A percentile compares a stretch with the other conserved stretches of the same genome.
Conservation (phyloP, 2,329 filamentous ascomycete species). For the Orbilia quercus region DNA sequence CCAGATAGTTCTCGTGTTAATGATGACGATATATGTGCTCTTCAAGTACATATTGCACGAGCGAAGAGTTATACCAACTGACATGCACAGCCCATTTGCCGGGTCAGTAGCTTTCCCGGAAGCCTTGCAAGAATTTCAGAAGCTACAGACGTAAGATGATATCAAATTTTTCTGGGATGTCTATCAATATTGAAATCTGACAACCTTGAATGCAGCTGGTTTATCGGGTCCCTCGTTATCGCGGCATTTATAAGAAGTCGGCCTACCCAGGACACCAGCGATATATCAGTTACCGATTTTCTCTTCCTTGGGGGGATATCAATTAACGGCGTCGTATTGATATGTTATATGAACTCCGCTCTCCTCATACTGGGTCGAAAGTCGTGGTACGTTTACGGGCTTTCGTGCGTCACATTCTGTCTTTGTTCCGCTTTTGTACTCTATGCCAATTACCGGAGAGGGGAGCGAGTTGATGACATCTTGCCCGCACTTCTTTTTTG, state of each 20-base stretch:
- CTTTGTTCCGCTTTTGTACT: constrained; percentile 48
- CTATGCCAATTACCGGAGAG: constrained; percentile 38
- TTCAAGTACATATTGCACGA: constrained; percentile 45
- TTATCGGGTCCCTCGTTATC: constrained; percentile 49
- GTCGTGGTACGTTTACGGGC: constrained; percentile 53
- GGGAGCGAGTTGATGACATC: constrained; percentile 31
- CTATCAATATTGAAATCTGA: background rate
- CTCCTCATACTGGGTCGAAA: constrained; percentile 49
- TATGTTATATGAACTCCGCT: constrained; percentile 49
- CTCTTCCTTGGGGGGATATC: constrained; percentile 51
- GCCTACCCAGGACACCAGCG: constrained; percentile 15
- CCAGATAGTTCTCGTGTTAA: constrained; percentile 44
- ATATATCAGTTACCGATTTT: constrained; percentile 52
- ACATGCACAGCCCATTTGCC: constrained; percentile 42
- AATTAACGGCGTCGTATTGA: constrained; percentile 45
- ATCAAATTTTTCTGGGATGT: too few relatives aligned
- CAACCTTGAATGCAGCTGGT: constrained; percentile 32
- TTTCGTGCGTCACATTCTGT: constrained; percentile 43
- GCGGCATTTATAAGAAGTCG: constrained; percentile 45
- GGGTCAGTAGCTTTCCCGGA: constrained; percentile 48
- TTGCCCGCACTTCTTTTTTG: constrained; percentile 39
- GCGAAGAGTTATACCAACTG: constrained; percentile 25
- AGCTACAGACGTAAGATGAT: constrained; percentile 41
- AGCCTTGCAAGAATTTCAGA: constrained; percentile 46
- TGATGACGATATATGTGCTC: constrained; percentile 51